A percentile compares a stretch with the other conserved stretches of the same genome.
Conservation (phyloP, 2,329 filamentous ascomycete species). For the Botrytis medusae region DNA sequence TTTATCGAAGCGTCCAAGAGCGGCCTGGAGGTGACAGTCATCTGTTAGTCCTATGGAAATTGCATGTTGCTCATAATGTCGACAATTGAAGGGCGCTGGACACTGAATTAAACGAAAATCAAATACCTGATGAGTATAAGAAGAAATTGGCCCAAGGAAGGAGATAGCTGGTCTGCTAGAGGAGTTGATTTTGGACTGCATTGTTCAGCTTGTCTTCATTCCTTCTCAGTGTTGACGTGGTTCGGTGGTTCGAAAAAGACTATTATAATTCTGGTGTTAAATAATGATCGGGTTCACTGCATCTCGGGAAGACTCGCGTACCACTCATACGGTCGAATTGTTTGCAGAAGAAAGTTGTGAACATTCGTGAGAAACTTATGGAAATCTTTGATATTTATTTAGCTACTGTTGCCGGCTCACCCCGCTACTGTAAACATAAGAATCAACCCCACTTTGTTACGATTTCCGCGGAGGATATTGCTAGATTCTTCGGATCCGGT, state of each 20-base stretch:
- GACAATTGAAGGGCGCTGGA: conserved; percentile 21
- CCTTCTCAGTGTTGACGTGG: conserved; percentile 9
- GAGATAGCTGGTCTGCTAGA: conserved; percentile 44
- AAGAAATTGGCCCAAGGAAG: conserved; percentile 63
- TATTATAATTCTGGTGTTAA: background rate
- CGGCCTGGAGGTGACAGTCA: conserved; percentile 47
- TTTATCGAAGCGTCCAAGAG: conserved; percentile 51
- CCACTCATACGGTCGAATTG: conserved; percentile 17
- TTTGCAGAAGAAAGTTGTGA: background rate
- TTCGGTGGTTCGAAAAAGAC: conserved; percentile 7
- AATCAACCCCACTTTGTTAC: conserved; percentile 8
- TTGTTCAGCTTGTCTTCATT: conserved; percentile 12
- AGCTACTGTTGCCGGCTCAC: background rate
- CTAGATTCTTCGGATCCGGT: conserved; percentile 9
- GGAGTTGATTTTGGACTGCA: conserved; percentile 19
- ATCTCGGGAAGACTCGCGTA: conserved; percentile 21
- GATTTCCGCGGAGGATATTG: background rate
- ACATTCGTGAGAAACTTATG: background rate
- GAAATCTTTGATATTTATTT: conserved; percentile 20
- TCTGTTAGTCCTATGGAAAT: conserved; percentile 33
- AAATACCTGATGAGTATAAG: conserved; percentile 67
- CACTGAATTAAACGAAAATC: conserved; percentile 28
- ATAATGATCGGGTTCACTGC: conserved; percentile 16
- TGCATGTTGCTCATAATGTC: conserved; percentile 20
- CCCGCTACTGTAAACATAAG: conserved; percentile 16